Evolutionary conservation across 352 stramenopile species (phyloP).

Genomic region (Phytophthora meadii): DNA sequence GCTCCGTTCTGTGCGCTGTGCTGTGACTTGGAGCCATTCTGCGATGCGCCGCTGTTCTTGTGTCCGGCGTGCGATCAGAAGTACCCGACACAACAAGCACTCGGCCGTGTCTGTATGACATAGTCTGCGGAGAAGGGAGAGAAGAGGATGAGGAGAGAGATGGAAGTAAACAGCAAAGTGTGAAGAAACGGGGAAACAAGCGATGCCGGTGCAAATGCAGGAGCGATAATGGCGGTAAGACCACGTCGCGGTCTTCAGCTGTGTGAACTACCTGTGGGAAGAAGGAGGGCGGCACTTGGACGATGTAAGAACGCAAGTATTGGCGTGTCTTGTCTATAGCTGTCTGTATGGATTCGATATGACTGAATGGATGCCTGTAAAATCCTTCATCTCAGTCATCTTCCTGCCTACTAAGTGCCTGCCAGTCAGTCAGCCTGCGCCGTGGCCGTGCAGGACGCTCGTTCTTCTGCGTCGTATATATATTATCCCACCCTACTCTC

Average conservation of each 20-base stretch:
- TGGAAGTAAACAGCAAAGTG: slow-evolving; percentile 21
- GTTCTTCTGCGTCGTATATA: slow-evolving; percentile 27
- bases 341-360: slow-evolving; percentile 46
- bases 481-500: slow-evolving; percentile 27
- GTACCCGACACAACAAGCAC: slow-evolving; percentile 81
- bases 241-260: slow-evolving; percentile 13
- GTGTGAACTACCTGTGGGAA: slow-evolving; percentile 15
- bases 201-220: slow-evolving; percentile 7
- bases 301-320: slow-evolving; percentile 29
- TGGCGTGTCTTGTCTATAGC: slow-evolving; percentile 42
- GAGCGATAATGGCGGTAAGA: neutral
- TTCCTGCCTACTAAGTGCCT: slow-evolving; percentile 22
- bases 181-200: slow-evolving; percentile 8
- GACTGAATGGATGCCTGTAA: slow-evolving; percentile 51
- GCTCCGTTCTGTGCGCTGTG: slow-evolving; percentile 77
- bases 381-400: slow-evolving; percentile 38
- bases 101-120: slow-evolving; percentile 71
- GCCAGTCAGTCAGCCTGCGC: neutral
- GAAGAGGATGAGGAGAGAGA: slow-evolving; percentile 12
- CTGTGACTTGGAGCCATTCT: slow-evolving; percentile 51
- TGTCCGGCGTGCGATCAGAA: slow-evolving; percentile 82
- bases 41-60: slow-evolving; percentile 69
- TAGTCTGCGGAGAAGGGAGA: slow-evolving; percentile 14
- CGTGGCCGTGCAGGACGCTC: slow-evolving; percentile 4
- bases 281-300: slow-evolving; percentile 30